Conservation (phyloP, 805 yeast species). For the Wickerhamomyces bisporus region DNA sequence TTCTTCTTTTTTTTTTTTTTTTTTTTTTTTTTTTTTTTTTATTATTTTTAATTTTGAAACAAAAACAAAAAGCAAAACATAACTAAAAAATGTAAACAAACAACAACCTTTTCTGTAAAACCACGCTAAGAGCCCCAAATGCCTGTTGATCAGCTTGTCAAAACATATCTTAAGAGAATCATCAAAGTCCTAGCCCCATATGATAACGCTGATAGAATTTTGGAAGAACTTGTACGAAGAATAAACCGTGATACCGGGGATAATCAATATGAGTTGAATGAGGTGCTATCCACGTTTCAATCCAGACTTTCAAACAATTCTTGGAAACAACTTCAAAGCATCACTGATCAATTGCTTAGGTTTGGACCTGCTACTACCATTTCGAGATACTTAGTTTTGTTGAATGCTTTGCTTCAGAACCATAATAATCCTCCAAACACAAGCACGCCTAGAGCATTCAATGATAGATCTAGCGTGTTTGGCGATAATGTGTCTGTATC, state of each 20-base stretch:
- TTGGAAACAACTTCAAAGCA: constrained; percentile 31
- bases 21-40: too few relatives aligned
- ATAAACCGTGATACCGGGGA: constrained; percentile 13
- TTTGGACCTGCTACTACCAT: constrained; percentile 29
- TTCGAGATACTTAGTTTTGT: constrained; percentile 30
- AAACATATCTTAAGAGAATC: background rate
- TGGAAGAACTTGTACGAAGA: constrained; percentile 14
- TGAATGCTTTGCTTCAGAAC: constrained; percentile 11
- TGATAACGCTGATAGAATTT: constrained; percentile 10
- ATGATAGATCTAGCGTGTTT: background rate
- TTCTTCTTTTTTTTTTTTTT: too few relatives aligned
- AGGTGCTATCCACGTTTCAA: constrained; percentile 3
- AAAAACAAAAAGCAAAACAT: background rate
- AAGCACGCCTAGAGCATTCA: constrained; percentile 1
- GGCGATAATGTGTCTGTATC: constrained; percentile 9
- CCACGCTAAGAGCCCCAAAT: background rate
- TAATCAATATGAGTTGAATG: constrained; percentile 1
- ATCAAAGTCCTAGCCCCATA: constrained; percentile 1
- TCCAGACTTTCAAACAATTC: constrained; percentile 1
- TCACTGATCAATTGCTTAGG: constrained; percentile 28
- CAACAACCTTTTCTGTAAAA: background rate
- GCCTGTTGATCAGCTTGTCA: background rate
- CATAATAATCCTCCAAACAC: constrained; percentile 4
- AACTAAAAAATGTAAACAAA: constrained; percentile 1
- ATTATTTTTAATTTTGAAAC: too few relatives aligned